phyloP scores from a whole-genome alignment of 306 rosid species.

The Dalbergia cochinchinensis region DNA sequence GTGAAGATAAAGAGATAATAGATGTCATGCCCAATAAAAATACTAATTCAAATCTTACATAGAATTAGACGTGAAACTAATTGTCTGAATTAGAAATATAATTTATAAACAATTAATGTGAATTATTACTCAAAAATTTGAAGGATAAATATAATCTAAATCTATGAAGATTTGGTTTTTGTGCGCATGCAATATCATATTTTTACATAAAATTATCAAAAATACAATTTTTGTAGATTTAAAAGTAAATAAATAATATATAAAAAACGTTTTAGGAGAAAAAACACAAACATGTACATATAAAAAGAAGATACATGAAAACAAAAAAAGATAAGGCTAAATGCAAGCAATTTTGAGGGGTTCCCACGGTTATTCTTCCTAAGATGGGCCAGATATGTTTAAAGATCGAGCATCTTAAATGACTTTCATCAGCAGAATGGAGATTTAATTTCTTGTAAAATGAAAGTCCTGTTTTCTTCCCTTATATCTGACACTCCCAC shows the following conservation, averaged over 20 bases:
- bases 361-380: constrained; percentile 11
- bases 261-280: not conserved
- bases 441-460: not conserved
- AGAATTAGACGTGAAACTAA: not conserved
- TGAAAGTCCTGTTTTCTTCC: not conserved
- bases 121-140: not conserved
- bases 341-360: not conserved
- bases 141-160: not conserved
- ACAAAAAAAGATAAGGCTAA: not conserved
- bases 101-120: not conserved
- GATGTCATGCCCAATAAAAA: not conserved
- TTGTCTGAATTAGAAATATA: not conserved
- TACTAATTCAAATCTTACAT: not conserved
- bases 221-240: not conserved
- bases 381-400: not conserved
- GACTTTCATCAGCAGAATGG: not conserved
- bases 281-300: not conserved
- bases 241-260: not conserved
- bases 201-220: not conserved
- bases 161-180: not conserved
- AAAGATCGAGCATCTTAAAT: constrained; percentile 12
- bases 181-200: not conserved
- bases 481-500: constrained; percentile 35
- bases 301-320: not conserved
- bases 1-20: no score